Evolutionary conservation across 2,329 filamentous ascomycete genomes (phyloP), one percentile per base, ranked within the genome.

Genomic region (Paecilomyces formosus): DNA sequence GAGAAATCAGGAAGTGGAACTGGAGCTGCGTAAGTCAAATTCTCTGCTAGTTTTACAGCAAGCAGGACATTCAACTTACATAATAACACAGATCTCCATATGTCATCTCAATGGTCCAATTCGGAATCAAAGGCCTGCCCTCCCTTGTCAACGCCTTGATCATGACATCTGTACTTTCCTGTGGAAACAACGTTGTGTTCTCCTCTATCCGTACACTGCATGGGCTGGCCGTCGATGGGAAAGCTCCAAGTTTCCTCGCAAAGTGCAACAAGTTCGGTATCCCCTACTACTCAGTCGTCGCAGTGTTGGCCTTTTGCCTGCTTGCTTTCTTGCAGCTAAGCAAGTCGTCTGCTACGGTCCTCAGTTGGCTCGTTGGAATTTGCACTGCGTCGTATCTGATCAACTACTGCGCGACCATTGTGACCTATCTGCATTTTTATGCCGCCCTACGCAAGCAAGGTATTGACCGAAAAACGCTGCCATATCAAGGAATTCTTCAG

Each of bases 121-220:
- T 89, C 0, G 77, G 80, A 1, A 88, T 90, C 57, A 75, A 76
- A 0, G 75, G 86, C 0, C 72, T 91, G 2, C 87, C 88, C 8
- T 82, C 88, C 63, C 85, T 91, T 39, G 85, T 91, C 72, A 91
- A 92, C 66, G 87, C 86, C 13, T 81, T 89, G 71, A 81, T 92
- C 52, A 76, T 91, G n/a, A 86, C 84, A 0, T 84, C 87, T 0
- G 85, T 86, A 2, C 84, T 86, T 63, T 87, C 84, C 26, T 87
- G 87, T 0, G 87, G 87, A 0, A 89, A 89, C 72, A 87, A 84
- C 12, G 85, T 84, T 65, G 79, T 83, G 57, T 89, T 88, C 70
- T 88, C 85, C 65, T 86, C 86, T 1, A 88, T 85, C 3, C 82
- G 87, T 33, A 86, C 85, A 28, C 76, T 90, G 1, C 88, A 87